These are phyloP conservation scores for Barnettozyma siamensis DNA, from an alignment of 805 yeast species.

Conservation along the genomic window DNA sequence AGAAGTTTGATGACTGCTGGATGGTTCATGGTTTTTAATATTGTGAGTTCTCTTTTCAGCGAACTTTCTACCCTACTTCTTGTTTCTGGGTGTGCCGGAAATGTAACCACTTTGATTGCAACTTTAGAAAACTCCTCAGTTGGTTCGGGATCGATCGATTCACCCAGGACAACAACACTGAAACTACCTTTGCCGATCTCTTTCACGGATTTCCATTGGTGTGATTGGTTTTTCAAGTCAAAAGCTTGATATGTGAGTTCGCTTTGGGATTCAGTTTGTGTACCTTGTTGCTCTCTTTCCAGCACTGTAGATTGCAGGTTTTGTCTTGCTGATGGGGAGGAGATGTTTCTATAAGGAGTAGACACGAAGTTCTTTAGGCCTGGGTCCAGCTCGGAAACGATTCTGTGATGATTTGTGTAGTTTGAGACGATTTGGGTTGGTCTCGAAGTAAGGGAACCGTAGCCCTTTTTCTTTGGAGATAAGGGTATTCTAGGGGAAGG, in stretches of 20 bases:
- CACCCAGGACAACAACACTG: conserved; percentile 54
- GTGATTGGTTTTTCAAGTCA: conserved; percentile 11
- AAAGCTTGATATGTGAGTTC: conserved; percentile 11
- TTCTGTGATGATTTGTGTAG: conserved; percentile 18
- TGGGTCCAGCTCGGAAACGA: conserved; percentile 35
- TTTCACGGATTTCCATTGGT: conserved; percentile 29
- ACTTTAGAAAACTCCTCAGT: conserved; percentile 27
- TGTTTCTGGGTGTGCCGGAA: conserved; percentile 35
- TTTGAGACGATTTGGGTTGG: conserved; percentile 4
- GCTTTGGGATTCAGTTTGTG: background rate
- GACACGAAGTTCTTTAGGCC: conserved; percentile 1
- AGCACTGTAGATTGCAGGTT: background rate
- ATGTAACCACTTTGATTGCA: conserved; percentile 66
- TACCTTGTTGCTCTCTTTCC: conserved; percentile 6
- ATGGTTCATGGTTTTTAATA: conserved; percentile 51
- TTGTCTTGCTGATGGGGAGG: conserved; percentile 8
- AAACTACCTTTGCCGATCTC: conserved; percentile 65
- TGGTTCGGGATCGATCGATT: conserved; percentile 16
- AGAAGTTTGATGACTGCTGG: conserved; percentile 64
- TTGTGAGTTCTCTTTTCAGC: conserved; percentile 65
- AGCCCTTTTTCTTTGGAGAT: conserved; percentile 2
- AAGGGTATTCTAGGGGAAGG: background rate
- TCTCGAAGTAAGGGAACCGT: conserved; percentile 6
- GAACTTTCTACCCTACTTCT: conserved; percentile 54
- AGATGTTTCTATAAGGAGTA: conserved; percentile 17